These are phyloP conservation scores for Strobilomyces confusus DNA, from an alignment of 768 basidiomycete genomes.

Conservation along the genomic window DNA sequence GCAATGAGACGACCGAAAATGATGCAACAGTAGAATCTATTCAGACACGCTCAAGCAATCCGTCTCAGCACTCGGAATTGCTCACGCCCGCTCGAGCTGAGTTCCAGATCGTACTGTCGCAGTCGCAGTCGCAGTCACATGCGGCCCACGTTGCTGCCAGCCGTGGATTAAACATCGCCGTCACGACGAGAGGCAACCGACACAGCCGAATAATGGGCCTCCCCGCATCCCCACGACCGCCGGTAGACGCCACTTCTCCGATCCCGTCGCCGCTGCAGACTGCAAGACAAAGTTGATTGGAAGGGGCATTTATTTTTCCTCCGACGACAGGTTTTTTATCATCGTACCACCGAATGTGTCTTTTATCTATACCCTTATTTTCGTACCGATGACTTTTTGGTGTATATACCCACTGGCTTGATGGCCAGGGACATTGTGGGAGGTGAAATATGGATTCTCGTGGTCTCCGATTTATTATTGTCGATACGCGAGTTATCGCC, in stretches of 20 bases:
- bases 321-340: not conserved
- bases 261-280: slow-evolving; percentile 20
- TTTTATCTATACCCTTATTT: slow-evolving; percentile 28
- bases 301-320: not conserved
- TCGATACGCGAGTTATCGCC: too few relatives aligned
- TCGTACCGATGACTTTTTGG: slow-evolving; percentile 1
- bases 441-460: not conserved
- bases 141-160: slow-evolving; percentile 62
- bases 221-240: slow-evolving; percentile 42
- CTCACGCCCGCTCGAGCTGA: slow-evolving; percentile 19
- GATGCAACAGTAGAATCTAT: slow-evolving; percentile 46
- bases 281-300: slow-evolving; percentile 22
- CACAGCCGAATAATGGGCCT: slow-evolving; percentile 63
- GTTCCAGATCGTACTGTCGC: slow-evolving; percentile 22
- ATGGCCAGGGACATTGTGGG: slow-evolving; percentile 3
- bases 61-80: slow-evolving; percentile 26
- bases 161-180: slow-evolving; percentile 66
- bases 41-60: slow-evolving; percentile 37
- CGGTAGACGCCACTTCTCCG: slow-evolving; percentile 7
- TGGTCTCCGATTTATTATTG: too few relatives aligned
- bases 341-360: slow-evolving; percentile 13
- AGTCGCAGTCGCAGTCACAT: slow-evolving; percentile 44
- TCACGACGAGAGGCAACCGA: slow-evolving; percentile 55
- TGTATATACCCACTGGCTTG: slow-evolving; percentile 23
- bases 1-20: slow-evolving; percentile 64